Conservation (phyloP, 805 yeast species). For the Yarrowia osloensis region DNA sequence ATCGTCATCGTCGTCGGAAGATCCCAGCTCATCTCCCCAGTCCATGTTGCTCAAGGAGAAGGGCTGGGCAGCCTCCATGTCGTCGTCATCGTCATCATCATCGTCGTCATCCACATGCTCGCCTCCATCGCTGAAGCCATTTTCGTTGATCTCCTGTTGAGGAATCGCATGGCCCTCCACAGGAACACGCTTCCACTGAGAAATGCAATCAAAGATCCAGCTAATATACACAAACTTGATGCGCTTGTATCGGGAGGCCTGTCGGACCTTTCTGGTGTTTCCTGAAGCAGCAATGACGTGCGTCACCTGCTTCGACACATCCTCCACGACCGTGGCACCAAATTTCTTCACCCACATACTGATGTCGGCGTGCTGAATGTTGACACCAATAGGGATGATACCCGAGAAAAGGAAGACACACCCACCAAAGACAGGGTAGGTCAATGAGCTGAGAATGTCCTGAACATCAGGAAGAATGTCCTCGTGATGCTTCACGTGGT, state of each 20-base stretch:
- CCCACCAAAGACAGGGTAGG: conserved; percentile 64
- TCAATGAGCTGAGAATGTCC: conserved; percentile 62
- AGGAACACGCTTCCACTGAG: conserved; percentile 71
- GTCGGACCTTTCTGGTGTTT: conserved; percentile 79
- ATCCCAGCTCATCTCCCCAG: conserved; percentile 29
- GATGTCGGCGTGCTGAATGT: conserved; percentile 74
- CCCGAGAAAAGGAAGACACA: conserved; percentile 81
- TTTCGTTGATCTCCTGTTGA: conserved; percentile 31
- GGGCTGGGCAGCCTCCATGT: not conserved
- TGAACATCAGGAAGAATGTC: conserved; percentile 40
- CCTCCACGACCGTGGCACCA: conserved; percentile 81
- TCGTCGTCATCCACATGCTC: conserved; percentile 34
- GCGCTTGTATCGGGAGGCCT: conserved; percentile 63
- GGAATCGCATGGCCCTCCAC: conserved; percentile 53
- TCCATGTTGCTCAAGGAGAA: conserved; percentile 16
- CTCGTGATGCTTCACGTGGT: conserved; percentile 27
- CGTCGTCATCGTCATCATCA: conserved; percentile 33
- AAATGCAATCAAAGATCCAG: conserved; percentile 87
- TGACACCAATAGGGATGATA: conserved; percentile 79
- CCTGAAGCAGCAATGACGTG: conserved; percentile 84
- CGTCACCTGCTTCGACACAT: conserved; percentile 71
- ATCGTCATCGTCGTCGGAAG: conserved; percentile 28
- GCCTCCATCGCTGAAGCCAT: conserved; percentile 42
- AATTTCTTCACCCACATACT: conserved; percentile 90
- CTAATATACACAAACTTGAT: conserved; percentile 85